phyloP scores from a whole-genome alignment of 306 rosid species.

The Cercis canadensis region DNA sequence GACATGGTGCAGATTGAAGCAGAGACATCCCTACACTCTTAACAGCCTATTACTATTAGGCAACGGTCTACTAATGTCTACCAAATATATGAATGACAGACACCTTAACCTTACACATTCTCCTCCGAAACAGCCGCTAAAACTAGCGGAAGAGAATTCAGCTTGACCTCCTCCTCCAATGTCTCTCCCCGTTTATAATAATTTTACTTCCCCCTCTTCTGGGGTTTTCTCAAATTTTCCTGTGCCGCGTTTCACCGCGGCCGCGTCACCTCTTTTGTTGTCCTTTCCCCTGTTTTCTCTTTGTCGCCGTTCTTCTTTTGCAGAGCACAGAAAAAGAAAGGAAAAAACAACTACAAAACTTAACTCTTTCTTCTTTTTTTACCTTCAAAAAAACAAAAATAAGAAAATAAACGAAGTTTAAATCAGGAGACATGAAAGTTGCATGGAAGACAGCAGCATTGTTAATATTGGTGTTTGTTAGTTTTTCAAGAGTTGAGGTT shows the following conservation, averaged over 20 bases:
- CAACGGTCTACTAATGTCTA: no score
- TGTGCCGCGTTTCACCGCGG: conserved; percentile 53
- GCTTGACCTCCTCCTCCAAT: conserved; percentile 47
- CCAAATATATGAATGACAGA: no score
- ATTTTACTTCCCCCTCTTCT: conserved; percentile 25
- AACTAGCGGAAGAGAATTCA: conserved; percentile 57
- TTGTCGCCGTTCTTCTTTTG: not conserved
- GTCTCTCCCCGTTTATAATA: conserved; percentile 40
- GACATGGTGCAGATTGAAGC: no score
- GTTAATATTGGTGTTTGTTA: conserved; percentile 21
- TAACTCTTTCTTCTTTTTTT: no score
- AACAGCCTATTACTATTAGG: no score
- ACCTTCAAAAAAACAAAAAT: no score
- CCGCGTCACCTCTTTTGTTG: not conserved
- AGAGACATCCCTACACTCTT: no score
- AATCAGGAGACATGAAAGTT: conserved; percentile 36
- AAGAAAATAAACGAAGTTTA: not conserved
- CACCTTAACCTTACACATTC: no score
- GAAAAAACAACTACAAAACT: no score
- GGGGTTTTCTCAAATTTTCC: conserved; percentile 38
- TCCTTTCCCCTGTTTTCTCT: not conserved
- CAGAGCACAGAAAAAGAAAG: no score
- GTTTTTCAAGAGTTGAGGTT: conserved; percentile 22
- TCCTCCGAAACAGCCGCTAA: conserved; percentile 47
- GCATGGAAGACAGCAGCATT: not conserved